A percentile compares a stretch with the other conserved stretches of the same genome.
Evolutionary conservation across 331 rosid species (phyloP).

Genomic region (Prunus yedoensis): DNA sequence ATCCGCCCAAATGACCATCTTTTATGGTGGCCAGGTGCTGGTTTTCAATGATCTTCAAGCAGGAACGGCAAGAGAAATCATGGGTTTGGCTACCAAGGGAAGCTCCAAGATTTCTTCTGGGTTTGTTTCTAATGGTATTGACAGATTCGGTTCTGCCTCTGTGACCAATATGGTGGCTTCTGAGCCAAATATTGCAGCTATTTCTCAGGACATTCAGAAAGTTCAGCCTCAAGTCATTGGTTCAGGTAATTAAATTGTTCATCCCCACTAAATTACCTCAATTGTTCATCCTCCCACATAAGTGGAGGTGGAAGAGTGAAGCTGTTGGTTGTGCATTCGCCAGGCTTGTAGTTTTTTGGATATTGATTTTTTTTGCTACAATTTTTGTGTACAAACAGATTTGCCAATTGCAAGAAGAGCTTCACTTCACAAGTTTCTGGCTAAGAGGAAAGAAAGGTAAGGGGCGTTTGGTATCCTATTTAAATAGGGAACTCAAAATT

Average conservation of each 20-base stretch:
- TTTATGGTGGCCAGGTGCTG: slow-evolving; percentile 58
- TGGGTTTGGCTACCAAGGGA: slow-evolving; percentile 66
- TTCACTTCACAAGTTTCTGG: slow-evolving; percentile 79
- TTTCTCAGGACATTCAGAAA: slow-evolving; percentile 10
- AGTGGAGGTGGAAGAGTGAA: no score
- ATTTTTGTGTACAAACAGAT: slow-evolving; percentile 28
- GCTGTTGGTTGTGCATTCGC: no score
- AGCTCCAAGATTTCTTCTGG: slow-evolving; percentile 29
- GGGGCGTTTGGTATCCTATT: no score
- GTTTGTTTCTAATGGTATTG: neutral
- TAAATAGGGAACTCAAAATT: no score
- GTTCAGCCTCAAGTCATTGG: slow-evolving; percentile 29
- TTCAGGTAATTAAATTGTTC: slow-evolving; percentile 11
- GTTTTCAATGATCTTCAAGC: slow-evolving; percentile 58
- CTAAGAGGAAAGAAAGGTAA: slow-evolving; percentile 90
- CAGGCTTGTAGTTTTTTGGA: no score
- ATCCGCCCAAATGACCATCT: slow-evolving; percentile 61
- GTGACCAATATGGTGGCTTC: neutral
- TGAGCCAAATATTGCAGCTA: slow-evolving; percentile 22
- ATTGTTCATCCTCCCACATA: no score
- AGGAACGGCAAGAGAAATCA: slow-evolving; percentile 64
- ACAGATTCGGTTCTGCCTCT: neutral
- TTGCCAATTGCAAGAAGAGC: slow-evolving; percentile 72
- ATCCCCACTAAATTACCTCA: no score
- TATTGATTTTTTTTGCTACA: no score